Evolutionary conservation across 805 yeast genomes (phyloP), one percentile per base, ranked within the genome.

Genomic region (Ogataea paradorogensis): DNA sequence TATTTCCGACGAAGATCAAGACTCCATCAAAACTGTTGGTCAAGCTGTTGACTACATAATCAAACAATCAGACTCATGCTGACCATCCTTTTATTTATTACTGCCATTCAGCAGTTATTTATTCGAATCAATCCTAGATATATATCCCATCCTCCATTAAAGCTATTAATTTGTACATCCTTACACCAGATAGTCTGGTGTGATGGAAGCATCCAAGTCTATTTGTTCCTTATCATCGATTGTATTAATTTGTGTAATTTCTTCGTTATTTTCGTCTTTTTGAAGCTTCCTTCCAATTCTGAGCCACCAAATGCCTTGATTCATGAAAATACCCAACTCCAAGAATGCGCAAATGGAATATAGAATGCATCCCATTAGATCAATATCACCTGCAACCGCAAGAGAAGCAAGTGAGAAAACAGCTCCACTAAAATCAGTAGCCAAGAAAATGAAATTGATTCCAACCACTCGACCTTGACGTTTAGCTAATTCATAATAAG

Each of bases 1-100:
- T 62, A 79, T 86, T 59, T 88, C 95, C 26, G 96, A 88, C 69
- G 82, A 84, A 63, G 86, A 87, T 55, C 93, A 96, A 40, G 97
- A 91, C 63, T 90, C 84, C 61, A 82, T 93, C 65, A 88, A 84
- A 71, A 86, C 95, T 41, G 93, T 93, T 50, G 89, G 87, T 53
- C 95, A 90, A 70, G 95, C 96, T 45, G 78, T 90, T 48, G 88
- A 89, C 58, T 87, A 87, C 70, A 85, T 91, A 53, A 73, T 76
- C 47, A 76, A 81, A 53, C 84, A 84, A 65, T 75, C 80, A 27
- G 74, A 62, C 48, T 66, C 69, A 9, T 59, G 65, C 48, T 65
- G 15, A 20, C 16, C 15, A 11, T 9, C 15, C 15, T 7, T 15
- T 15, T 15, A 13, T 27, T 30, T 30, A 26, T 36, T 38, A 32